Conservation (phyloP, 345 rosid genomes). For the Syzygium oleosum region DNA sequence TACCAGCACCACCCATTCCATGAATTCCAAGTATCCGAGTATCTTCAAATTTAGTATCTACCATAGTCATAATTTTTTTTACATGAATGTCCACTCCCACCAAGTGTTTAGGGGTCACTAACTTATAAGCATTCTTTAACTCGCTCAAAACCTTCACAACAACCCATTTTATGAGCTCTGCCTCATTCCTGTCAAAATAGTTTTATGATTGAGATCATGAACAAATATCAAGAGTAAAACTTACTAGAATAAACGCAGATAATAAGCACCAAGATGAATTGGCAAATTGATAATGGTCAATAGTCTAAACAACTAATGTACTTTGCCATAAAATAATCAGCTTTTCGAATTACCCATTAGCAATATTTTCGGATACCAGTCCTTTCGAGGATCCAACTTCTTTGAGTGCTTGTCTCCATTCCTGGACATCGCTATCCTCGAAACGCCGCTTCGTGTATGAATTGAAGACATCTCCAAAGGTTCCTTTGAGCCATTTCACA, state of each 20-base stretch:
- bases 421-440: rapidly evolving
- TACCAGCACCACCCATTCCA: not conserved
- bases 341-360: not conserved
- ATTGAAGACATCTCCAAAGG: not conserved
- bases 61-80: not conserved
- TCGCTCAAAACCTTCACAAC: not conserved
- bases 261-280: not conserved
- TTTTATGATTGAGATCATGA: not conserved
- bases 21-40: not conserved
- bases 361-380: not conserved
- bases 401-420: not conserved
- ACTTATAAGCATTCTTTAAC: not conserved
- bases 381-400: not conserved
- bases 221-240: not conserved
- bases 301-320: not conserved
- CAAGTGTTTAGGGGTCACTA: not conserved
- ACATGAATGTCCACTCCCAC: not conserved
- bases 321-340: not conserved
- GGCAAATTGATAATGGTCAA: not conserved
- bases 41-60: not conserved
- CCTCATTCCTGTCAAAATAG: not conserved
- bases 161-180: not conserved
- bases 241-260: not conserved
- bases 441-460: not conserved
- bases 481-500: not conserved